phyloP scores from a whole-genome alignment of 257 asterid genomes.

The Anisodus acutangulus region DNA sequence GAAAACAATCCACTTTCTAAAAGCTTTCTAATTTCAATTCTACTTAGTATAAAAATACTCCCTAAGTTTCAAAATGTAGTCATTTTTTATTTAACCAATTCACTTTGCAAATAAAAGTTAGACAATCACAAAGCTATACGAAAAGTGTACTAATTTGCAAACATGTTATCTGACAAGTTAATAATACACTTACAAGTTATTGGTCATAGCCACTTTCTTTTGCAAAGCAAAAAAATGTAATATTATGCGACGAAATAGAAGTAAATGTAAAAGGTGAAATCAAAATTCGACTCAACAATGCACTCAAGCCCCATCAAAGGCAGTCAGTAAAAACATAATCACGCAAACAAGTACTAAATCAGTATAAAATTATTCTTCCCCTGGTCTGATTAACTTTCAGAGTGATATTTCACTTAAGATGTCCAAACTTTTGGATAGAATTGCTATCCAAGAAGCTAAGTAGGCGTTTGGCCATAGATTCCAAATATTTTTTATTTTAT shows the following conservation, averaged over 20 bases:
- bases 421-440: neutral
- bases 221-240: neutral
- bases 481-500: too few species aligned
- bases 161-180: neutral
- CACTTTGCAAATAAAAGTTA: neutral
- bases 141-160: neutral
- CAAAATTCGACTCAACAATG: neutral
- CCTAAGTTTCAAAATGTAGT: neutral
- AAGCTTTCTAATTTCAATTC: neutral
- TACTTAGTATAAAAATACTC: neutral
- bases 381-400: too few species aligned
- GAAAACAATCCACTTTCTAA: neutral
- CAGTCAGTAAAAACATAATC: neutral
- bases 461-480: too few species aligned
- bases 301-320: too few species aligned
- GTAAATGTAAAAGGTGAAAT: neutral
- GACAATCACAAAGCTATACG: constrained; percentile 1
- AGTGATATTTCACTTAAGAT: too few species aligned
- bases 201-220: neutral
- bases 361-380: neutral
- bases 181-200: neutral
- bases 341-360: constrained; percentile 11
- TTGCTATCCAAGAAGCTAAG: neutral
- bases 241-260: too few species aligned
- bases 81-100: neutral